These are phyloP conservation scores for Arthroderma sp. DNA, from an alignment of 2,329 filamentous ascomycete genomes.

Conservation along the genomic window DNA sequence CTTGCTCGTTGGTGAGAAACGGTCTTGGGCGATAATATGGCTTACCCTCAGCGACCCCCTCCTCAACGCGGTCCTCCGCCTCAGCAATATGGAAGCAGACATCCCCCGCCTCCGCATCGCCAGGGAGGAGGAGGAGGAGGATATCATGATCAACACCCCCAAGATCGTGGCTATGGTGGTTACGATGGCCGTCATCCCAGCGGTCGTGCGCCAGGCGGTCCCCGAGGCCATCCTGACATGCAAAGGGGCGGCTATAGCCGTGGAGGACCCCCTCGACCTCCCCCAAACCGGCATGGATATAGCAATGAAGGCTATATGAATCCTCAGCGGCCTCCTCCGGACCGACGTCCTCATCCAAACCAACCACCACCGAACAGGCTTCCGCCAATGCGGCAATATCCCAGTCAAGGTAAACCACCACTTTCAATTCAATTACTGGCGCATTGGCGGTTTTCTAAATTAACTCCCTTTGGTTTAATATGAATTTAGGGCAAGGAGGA, in stretches of 20 bases:
- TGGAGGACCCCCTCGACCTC: constrained; percentile 4
- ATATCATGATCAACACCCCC: constrained; percentile 14
- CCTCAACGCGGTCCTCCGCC: constrained; percentile 19
- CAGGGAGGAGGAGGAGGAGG: constrained; percentile 16
- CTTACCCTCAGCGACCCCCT: constrained; percentile 24
- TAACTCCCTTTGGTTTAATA: background rate
- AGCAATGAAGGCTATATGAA: constrained; percentile 9
- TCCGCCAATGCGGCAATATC: constrained; percentile 19
- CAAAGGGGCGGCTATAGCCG: constrained; percentile 2
- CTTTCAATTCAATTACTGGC: background rate
- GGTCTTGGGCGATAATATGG: constrained; percentile 15
- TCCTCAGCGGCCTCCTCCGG: constrained; percentile 3
- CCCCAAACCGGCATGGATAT: constrained; percentile 11
- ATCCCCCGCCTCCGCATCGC: background rate
- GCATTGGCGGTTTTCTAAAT: background rate
- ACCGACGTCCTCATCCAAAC: too few species aligned
- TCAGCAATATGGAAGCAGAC: constrained; percentile 9
- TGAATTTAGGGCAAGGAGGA: constrained; percentile 1
- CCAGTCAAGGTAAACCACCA: constrained; percentile 20
- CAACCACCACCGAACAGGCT: constrained; percentile 9
- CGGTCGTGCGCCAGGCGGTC: constrained; percentile 17
- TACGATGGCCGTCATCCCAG: constrained; percentile 16
- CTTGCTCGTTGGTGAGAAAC: too few species aligned
- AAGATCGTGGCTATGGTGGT: constrained; percentile 18
- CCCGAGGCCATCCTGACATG: constrained; percentile 10